A percentile compares a stretch with the other conserved stretches of the same genome.
These are phyloP conservation scores for Bertia moriformis DNA, from an alignment of 2,329 filamentous ascomycete species.

Conservation along the genomic window DNA sequence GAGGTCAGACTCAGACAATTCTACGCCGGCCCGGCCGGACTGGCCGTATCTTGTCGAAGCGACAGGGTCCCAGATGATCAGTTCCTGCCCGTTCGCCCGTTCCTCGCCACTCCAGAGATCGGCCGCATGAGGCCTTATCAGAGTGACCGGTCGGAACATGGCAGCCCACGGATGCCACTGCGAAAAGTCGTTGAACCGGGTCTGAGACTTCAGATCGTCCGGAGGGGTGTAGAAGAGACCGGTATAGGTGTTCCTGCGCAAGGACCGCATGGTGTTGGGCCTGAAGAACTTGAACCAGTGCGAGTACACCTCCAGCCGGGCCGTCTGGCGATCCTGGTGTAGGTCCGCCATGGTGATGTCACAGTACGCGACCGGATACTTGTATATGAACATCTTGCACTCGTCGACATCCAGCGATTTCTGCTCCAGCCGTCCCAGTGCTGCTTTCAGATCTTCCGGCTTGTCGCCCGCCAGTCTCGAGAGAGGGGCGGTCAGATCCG, in stretches of 20 bases:
- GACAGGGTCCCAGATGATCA: constrained; percentile 38
- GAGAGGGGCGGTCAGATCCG: too few species aligned
- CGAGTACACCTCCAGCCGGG: constrained; percentile 13
- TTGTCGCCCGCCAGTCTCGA: too few species aligned
- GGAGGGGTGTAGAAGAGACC: constrained; percentile 34
- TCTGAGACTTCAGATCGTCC: constrained; percentile 11
- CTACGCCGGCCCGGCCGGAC: constrained; percentile 8
- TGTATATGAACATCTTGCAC: constrained; percentile 21
- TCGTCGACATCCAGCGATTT: too few species aligned
- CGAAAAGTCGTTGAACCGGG: constrained; percentile 3
- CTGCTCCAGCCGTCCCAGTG: too few species aligned
- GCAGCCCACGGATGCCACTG: constrained; percentile 34
- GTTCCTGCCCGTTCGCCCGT: constrained; percentile 20
- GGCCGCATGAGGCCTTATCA: too few species aligned
- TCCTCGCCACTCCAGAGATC: constrained; percentile 2
- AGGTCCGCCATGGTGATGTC: constrained; percentile 22
- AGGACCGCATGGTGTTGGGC: not conserved
- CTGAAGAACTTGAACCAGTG: constrained; percentile 19
- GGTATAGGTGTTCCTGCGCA: constrained; percentile 17
- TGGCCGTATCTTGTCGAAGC: constrained; percentile 11
- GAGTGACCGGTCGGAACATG: constrained; percentile 27
- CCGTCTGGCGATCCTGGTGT: constrained; percentile 11
- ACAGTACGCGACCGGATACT: constrained; percentile 23
- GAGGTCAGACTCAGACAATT: constrained; percentile 18
- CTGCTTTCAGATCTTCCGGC: constrained; percentile 8